Conservation (phyloP, 139 green algal genomes). For the Zygnema cylindricum region DNA sequence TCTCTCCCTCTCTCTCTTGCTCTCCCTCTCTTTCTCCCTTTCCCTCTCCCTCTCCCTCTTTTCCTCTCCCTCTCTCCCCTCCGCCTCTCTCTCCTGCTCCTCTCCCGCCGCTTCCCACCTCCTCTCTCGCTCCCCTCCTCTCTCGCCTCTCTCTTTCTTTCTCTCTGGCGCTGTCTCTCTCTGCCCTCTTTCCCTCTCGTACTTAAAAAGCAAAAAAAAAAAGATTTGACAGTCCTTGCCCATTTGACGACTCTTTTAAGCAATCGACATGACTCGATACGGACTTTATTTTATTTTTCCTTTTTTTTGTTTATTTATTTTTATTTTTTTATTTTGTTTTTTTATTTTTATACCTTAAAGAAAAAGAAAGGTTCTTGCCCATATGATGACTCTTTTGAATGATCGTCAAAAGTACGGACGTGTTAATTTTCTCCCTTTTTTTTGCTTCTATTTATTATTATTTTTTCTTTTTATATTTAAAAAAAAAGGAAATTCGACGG, state of each 20-base stretch:
- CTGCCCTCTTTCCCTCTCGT: too few relatives aligned
- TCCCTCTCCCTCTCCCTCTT: not conserved
- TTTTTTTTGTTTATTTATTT: too few relatives aligned
- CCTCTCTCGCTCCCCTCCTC: conserved; percentile 14
- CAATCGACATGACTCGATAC: conserved; percentile 88
- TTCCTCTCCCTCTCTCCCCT: conserved; percentile 5
- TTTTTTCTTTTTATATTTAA: too few relatives aligned
- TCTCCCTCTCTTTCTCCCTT: not conserved
- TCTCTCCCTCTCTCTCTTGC: too few relatives aligned
- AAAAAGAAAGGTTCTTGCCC: conserved; percentile 95
- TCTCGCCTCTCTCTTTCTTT: too few relatives aligned
- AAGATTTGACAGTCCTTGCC: conserved; percentile 97
- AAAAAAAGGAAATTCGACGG: conserved; percentile 97
- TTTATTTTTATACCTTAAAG: not conserved
- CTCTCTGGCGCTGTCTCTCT: too few relatives aligned
- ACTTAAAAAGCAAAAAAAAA: too few relatives aligned
- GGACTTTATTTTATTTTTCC: too few relatives aligned
- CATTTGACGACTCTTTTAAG: conserved; percentile 94
- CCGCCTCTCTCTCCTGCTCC: conserved; percentile 9
- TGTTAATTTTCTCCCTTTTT: too few relatives aligned
- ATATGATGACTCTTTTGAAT: conserved; percentile 93
- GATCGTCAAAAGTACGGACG: conserved; percentile 88
- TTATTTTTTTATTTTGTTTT: too few relatives aligned
- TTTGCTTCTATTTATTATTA: too few relatives aligned
- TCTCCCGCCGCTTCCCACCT: conserved; percentile 10